Conservation (phyloP, 2,329 filamentous ascomycete species). For the Hypoxylon sp. region DNA sequence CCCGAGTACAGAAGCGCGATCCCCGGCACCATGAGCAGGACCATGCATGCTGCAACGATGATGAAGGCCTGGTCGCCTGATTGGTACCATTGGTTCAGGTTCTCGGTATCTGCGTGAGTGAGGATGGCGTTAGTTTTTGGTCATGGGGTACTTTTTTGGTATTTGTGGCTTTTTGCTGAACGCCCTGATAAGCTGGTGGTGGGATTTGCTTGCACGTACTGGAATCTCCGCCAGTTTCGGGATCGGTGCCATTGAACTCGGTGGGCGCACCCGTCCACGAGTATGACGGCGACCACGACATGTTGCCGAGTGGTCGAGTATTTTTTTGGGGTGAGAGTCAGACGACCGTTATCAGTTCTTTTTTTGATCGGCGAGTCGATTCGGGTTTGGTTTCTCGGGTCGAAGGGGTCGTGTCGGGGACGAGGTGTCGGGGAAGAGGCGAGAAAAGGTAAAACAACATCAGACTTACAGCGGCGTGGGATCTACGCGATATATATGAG, state of each 20-base stretch:
- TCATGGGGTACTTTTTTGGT: conserved; percentile 4
- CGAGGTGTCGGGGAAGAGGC: conserved; percentile 8
- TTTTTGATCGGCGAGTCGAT: neutral
- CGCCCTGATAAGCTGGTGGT: neutral
- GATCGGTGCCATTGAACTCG: conserved; percentile 75
- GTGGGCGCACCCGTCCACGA: conserved; percentile 71
- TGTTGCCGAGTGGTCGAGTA: conserved; percentile 53
- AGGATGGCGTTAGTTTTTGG: conserved; percentile 33
- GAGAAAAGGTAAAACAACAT: conserved; percentile 17
- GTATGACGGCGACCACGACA: conserved; percentile 67
- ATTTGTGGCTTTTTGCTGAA: neutral
- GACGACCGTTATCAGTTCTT: conserved; percentile 3
- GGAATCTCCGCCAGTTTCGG: conserved; percentile 80
- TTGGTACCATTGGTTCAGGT: conserved; percentile 96
- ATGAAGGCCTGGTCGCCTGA: conserved; percentile 96
- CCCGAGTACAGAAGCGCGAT: conserved; percentile 98
- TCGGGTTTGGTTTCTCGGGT: neutral
- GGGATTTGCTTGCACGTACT: conserved; percentile 68
- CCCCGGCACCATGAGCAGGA: conserved; percentile 95
- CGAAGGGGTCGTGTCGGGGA: conserved; percentile 3
- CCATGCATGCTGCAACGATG: conserved; percentile 89
- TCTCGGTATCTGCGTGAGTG: conserved; percentile 75
- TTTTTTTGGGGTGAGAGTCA: conserved; percentile 4
- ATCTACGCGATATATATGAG: conserved; percentile 46
- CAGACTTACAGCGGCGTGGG: conserved; percentile 30